Evolutionary conservation across 768 basidiomycete genomes (phyloP).

Genomic region (Hygrocybe punicea): DNA sequence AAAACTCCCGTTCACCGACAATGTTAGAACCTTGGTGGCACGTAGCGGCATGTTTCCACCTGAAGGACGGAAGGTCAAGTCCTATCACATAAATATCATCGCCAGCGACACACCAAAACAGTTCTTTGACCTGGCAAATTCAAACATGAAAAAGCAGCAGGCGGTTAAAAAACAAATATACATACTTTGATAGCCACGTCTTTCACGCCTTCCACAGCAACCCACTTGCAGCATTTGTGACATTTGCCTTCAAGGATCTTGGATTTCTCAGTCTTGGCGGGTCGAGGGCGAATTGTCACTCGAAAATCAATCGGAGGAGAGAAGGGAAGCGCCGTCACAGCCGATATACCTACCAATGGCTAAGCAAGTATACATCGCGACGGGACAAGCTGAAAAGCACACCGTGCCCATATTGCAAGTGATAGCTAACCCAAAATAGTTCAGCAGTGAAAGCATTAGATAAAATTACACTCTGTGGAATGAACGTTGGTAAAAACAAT

Average conservation of each 20-base stretch:
- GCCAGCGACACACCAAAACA: constrained; percentile 62
- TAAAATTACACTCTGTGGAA: background rate
- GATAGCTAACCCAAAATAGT: constrained; percentile 49
- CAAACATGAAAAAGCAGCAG: background rate
- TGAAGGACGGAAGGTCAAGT: constrained; percentile 20
- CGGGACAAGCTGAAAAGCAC: constrained; percentile 13
- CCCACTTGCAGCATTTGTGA: constrained; percentile 73
- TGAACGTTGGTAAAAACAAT: background rate
- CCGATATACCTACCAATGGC: constrained; percentile 57
- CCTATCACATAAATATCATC: background rate
- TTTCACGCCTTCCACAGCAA: constrained; percentile 70
- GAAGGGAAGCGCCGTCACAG: constrained; percentile 65
- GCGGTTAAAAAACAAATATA: background rate
- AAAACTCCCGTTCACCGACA: constrained; percentile 55
- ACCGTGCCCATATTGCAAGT: constrained; percentile 82
- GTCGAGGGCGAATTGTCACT: constrained; percentile 34
- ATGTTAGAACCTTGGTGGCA: constrained; percentile 64
- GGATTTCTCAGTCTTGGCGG: constrained; percentile 53
- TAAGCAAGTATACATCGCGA: constrained; percentile 5
- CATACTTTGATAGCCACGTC: constrained; percentile 67
- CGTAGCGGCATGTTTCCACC: constrained; percentile 82
- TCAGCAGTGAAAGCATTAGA: background rate
- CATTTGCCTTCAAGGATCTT: constrained; percentile 69
- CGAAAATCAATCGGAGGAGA: constrained; percentile 72
- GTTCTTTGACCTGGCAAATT: constrained; percentile 42